phyloP scores from a whole-genome alignment of 2,329 filamentous ascomycete genomes.

The Metarhizium anisopliae region DNA sequence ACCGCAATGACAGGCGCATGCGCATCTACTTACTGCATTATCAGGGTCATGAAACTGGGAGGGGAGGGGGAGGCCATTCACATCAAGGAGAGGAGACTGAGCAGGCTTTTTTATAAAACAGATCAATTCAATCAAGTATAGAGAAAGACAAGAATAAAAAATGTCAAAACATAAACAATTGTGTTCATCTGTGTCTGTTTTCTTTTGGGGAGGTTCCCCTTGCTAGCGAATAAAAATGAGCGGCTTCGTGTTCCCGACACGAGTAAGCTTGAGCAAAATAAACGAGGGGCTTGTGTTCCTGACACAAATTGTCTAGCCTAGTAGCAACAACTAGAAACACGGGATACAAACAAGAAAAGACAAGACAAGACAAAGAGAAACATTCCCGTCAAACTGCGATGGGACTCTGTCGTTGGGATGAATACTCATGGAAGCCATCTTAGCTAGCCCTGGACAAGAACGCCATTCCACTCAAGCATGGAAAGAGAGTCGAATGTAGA shows the following conservation, averaged over 20 bases:
- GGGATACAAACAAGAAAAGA: background rate
- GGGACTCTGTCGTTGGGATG: too few species aligned
- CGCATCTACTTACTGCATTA: background rate
- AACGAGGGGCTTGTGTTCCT: background rate
- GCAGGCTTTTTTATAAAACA: background rate
- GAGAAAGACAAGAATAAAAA: background rate
- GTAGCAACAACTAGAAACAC: background rate
- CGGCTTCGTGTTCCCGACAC: background rate
- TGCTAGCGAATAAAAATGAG: background rate
- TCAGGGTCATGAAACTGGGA: background rate
- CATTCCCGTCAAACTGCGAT: too few species aligned
- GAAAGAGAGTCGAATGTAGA: conserved; percentile 17
- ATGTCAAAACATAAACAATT: background rate
- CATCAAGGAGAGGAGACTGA: background rate
- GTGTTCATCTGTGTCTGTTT: background rate
- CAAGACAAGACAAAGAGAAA: background rate
- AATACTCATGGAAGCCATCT: background rate
- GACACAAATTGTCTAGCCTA: background rate
- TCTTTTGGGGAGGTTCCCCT: background rate
- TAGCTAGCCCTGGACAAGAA: conserved; percentile 15
- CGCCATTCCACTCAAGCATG: conserved; percentile 17
- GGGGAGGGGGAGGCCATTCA: background rate
- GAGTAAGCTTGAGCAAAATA: background rate
- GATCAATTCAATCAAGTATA: background rate
- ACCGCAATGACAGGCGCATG: background rate